Evolutionary conservation across 139 green algal genomes (phyloP).

Genomic region (Klebsormidium nitens): DNA sequence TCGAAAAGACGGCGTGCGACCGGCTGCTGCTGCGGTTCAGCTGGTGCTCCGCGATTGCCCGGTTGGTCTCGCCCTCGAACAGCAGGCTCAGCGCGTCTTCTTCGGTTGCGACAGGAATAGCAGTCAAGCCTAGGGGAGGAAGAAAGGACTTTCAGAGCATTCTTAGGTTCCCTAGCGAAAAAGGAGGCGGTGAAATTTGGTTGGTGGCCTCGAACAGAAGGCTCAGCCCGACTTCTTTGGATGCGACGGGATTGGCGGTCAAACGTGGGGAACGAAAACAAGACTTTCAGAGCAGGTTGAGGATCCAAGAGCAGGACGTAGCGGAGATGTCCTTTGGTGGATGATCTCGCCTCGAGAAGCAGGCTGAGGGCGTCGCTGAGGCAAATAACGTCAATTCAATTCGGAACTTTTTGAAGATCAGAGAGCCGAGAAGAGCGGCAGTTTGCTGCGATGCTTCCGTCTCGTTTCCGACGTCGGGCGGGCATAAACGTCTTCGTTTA

Average conservation of each 20-base stretch:
- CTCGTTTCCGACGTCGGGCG: too few relatives aligned
- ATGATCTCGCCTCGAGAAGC: too few relatives aligned
- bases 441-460: too few relatives aligned
- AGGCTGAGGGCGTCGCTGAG: too few relatives aligned
- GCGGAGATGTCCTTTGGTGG: too few relatives aligned
- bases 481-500: too few relatives aligned
- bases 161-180: neutral
- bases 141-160: neutral
- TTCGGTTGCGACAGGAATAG: slow-evolving; percentile 28
- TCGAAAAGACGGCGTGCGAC: slow-evolving; percentile 23
- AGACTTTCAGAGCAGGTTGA: too few relatives aligned
- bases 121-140: neutral
- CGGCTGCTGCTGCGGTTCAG: slow-evolving; percentile 37
- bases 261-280: neutral
- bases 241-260: neutral
- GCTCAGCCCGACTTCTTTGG: neutral
- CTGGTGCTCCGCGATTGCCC: slow-evolving; percentile 64
- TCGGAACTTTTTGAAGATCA: too few relatives aligned
- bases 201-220: neutral
- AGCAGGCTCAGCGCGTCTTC: slow-evolving; percentile 56
- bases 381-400: too few relatives aligned
- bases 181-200: neutral
- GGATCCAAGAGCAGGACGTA: too few relatives aligned
- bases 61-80: slow-evolving; percentile 59
- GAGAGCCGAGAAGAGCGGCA: too few relatives aligned